Evolutionary conservation across 1,139 yeast genomes (phyloP).

Genomic region (Yamadazyma dendronema): DNA sequence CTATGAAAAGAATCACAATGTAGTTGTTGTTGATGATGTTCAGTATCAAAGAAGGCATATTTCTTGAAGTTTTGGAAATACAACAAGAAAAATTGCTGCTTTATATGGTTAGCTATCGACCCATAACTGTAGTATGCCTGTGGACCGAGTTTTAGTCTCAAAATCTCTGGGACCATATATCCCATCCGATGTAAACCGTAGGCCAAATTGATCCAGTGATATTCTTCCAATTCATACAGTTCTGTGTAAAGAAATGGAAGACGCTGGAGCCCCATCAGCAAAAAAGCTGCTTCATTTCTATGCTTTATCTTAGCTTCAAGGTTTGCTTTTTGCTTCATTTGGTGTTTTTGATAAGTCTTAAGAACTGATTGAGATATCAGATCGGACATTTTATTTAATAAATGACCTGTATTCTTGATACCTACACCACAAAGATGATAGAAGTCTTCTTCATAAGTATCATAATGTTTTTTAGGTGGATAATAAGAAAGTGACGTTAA

Average conservation of each 20-base stretch:
- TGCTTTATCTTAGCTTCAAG: background rate
- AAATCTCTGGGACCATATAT: conserved; percentile 17
- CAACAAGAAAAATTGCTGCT: conserved; percentile 14
- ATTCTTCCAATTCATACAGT: conserved; percentile 15
- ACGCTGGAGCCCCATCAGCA: conserved; percentile 10
- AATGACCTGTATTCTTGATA: too few species aligned
- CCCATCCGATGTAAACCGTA: conserved; percentile 15
- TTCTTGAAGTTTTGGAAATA: conserved; percentile 4
- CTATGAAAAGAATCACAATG: background rate
- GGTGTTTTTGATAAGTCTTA: too few species aligned
- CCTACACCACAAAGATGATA: too few species aligned
- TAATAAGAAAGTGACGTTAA: too few species aligned
- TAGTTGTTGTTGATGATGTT: background rate
- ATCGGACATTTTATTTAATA: too few species aligned
- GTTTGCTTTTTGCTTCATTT: background rate
- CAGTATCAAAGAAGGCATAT: background rate
- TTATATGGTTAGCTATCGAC: conserved; percentile 15
- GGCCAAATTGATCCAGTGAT: conserved; percentile 16
- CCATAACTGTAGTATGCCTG: conserved; percentile 17
- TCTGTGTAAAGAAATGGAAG: conserved; percentile 16
- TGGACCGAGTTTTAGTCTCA: conserved; percentile 16
- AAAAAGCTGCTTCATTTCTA: conserved; percentile 1
- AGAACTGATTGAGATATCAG: too few species aligned
- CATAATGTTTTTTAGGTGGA: too few species aligned
- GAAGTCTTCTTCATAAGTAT: too few species aligned